Evolutionary conservation across 176 grass and related monocot species (phyloP).

Genomic region (Paspalum vaginatum): DNA sequence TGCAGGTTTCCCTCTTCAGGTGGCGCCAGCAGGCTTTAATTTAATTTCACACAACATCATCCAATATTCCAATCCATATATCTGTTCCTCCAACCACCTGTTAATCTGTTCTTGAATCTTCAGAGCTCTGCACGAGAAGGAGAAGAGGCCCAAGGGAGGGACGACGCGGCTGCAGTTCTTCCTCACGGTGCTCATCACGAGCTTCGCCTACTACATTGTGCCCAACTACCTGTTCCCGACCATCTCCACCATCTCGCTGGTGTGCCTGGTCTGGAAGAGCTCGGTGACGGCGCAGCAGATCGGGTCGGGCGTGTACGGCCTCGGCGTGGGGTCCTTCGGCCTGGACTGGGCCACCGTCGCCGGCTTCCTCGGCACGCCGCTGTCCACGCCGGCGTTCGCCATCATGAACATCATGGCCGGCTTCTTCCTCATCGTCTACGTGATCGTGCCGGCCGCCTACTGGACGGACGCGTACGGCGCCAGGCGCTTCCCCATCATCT

Average conservation of each 20-base stretch:
- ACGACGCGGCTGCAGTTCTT: conserved; percentile 78
- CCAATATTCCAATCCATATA: not conserved
- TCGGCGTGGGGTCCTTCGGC: conserved; percentile 74
- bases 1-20: conserved; percentile 85
- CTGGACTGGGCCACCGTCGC: conserved; percentile 69
- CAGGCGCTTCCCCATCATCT: conserved; percentile 56
- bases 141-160: conserved; percentile 62
- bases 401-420: conserved; percentile 67
- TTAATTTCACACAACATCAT: too few species aligned
- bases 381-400: conserved; percentile 70
- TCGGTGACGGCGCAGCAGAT: conserved; percentile 73
- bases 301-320: conserved; percentile 60
- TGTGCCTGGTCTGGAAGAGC: conserved; percentile 63
- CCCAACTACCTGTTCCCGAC: conserved; percentile 80
- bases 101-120: not conserved
- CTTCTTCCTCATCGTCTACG: conserved; percentile 59
- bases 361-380: conserved; percentile 62
- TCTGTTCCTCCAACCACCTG: too few species aligned
- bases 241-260: conserved; percentile 61
- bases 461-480: conserved; percentile 63
- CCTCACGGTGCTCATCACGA: conserved; percentile 53
- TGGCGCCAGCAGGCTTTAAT: too few species aligned
- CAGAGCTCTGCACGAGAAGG: conserved; percentile 81
- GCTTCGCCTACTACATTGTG: conserved; percentile 82
- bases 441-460: conserved; percentile 63